A percentile compares a stretch with the other conserved stretches of the same genome.
Conservation (phyloP, 768 basidiomycete species). For the Lactifluus piperatus region DNA sequence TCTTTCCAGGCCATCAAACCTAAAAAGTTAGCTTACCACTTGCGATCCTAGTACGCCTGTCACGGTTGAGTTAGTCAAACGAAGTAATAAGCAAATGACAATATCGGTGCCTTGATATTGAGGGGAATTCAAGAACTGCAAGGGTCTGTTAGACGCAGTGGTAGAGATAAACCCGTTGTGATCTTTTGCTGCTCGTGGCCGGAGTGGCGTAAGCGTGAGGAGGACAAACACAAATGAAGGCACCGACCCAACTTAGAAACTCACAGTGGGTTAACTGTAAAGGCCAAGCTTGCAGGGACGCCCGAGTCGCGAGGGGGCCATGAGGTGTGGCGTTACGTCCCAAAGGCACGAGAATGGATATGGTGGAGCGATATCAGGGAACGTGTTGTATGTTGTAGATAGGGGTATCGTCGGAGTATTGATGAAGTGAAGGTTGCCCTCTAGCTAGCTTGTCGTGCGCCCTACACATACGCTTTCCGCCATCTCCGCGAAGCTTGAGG, state of each 20-base stretch:
- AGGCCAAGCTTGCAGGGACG: not conserved
- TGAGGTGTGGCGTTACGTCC: not conserved
- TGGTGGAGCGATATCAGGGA: not conserved
- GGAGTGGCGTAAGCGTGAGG: not conserved
- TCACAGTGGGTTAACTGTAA: not conserved
- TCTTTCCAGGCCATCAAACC: not conserved
- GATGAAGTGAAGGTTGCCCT: not conserved
- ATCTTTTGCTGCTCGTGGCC: not conserved
- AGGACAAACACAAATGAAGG: not conserved
- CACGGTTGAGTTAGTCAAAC: too few species aligned
- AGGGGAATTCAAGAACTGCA: too few species aligned
- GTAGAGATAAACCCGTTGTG: too few species aligned
- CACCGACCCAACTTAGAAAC: not conserved
- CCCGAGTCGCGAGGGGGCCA: not conserved
- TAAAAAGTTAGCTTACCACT: not conserved
- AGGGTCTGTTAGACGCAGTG: too few species aligned
- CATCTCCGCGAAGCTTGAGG: not conserved
- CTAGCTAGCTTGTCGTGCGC: not conserved
- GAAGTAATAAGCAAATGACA: too few species aligned
- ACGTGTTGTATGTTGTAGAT: not conserved
- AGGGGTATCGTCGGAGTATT: not conserved
- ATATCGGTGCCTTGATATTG: too few species aligned
- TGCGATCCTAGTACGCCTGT: too few species aligned
- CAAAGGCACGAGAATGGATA: not conserved
- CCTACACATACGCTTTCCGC: not conserved